Evolutionary conservation across 2,329 filamentous ascomycete species (phyloP).

Genomic region (Tolypocladium inflatum): DNA sequence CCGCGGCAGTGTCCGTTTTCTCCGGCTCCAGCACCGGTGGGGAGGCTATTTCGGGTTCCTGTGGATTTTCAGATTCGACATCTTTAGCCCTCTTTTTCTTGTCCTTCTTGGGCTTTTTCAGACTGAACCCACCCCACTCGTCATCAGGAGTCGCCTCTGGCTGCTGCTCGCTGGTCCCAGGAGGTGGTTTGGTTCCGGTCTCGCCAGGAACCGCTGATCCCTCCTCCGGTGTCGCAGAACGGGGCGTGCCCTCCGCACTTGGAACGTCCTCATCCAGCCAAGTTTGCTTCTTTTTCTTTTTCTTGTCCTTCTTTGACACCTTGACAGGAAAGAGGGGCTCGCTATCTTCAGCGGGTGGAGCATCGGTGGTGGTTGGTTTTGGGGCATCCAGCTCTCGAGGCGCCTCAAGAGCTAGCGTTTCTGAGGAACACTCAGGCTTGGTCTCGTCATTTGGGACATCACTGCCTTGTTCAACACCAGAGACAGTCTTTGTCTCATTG

Average conservation of each 20-base stretch:
- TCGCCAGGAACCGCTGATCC: constrained; percentile 6
- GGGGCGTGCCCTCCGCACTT: not conserved
- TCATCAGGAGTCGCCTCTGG: constrained; percentile 17
- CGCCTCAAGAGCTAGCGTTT: not conserved
- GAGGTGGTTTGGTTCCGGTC: constrained; percentile 9
- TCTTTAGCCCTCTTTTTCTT: constrained; percentile 24
- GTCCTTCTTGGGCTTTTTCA: constrained; percentile 19
- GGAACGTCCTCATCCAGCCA: not conserved
- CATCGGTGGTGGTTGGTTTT: not conserved
- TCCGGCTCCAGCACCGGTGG: constrained; percentile 8
- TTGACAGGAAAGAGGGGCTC: constrained; percentile 11
- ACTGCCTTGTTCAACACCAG: not conserved
- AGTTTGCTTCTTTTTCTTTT: constrained; percentile 21
- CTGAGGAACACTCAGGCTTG: not conserved
- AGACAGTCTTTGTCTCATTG: not conserved
- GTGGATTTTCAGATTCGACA: constrained; percentile 16
- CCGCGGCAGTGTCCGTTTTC: constrained; percentile 9
- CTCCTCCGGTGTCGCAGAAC: constrained; percentile 9
- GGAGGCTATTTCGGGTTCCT: constrained; percentile 16
- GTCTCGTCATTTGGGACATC: not conserved
- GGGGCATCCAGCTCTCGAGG: not conserved
- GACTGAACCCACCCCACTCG: constrained; percentile 18
- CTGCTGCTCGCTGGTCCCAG: constrained; percentile 11
- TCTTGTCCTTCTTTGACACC: constrained; percentile 24
- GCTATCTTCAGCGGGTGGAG: not conserved